Evolutionary conservation across 148 eudicot species (phyloP).

Genomic region (Spergularia bocconei): DNA sequence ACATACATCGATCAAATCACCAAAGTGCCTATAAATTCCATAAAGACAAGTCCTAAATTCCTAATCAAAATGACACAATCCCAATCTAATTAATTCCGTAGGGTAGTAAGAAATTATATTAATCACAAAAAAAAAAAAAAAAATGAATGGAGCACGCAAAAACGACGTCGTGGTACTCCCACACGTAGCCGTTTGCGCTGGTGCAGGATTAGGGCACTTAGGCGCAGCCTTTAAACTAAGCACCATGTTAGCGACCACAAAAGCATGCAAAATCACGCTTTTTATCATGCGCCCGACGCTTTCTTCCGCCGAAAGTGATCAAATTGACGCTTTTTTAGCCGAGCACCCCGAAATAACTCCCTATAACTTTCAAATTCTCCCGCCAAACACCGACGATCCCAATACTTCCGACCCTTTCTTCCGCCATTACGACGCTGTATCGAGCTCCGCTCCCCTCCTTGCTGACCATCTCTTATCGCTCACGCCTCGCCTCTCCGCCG

Average conservation of each 20-base stretch:
- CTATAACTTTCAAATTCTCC: conserved; percentile 15
- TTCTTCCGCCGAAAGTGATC: conserved; percentile 23
- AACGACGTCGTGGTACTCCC: not conserved
- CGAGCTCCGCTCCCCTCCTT: conserved; percentile 31
- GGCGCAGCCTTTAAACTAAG: conserved; percentile 35
- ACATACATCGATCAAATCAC: no score
- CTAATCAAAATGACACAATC: no score
- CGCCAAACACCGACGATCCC: not conserved
- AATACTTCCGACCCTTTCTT: conserved; percentile 29
- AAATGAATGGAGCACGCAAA: no score
- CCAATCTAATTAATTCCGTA: no score
- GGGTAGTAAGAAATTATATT: no score
- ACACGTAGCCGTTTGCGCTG: conserved; percentile 29
- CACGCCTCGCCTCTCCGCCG: conserved; percentile 27
- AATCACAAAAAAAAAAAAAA: no score
- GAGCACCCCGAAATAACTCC: conserved; percentile 22
- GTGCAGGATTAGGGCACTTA: conserved; percentile 37
- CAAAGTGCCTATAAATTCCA: no score
- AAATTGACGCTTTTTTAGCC: conserved; percentile 31
- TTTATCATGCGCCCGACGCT: conserved; percentile 15
- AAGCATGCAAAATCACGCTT: conserved; percentile 19
- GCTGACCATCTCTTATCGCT: conserved; percentile 24
- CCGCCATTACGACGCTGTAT: conserved; percentile 31
- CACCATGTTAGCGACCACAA: conserved; percentile 24
- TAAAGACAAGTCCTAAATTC: no score